These are phyloP conservation scores for Plenodomus lindquistii DNA, from an alignment of 2,329 filamentous ascomycete genomes.

Conservation along the genomic window DNA sequence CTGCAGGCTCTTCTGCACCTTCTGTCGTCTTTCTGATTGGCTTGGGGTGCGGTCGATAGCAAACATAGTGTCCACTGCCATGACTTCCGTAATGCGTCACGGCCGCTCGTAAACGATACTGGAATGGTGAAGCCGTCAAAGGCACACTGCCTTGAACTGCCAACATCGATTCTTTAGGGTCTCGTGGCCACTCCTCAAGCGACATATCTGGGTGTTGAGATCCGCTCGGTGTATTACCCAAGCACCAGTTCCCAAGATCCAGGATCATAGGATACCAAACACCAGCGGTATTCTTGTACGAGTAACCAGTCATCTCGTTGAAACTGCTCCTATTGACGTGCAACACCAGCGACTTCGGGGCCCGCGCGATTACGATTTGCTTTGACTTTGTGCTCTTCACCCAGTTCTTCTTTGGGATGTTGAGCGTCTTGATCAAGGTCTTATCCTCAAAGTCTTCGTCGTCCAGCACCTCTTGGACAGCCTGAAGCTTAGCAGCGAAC, in stretches of 20 bases:
- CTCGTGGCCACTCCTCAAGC: constrained; percentile 70
- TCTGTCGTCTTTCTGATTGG: background rate
- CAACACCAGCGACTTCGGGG: constrained; percentile 78
- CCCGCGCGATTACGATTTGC: constrained; percentile 81
- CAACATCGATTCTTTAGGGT: constrained; percentile 75
- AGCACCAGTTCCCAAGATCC: constrained; percentile 82
- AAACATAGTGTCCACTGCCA: constrained; percentile 95
- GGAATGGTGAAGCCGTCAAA: constrained; percentile 40
- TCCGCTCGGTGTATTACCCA: constrained; percentile 60
- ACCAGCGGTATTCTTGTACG: constrained; percentile 80
- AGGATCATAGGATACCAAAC: constrained; percentile 76
- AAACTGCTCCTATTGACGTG: constrained; percentile 94
- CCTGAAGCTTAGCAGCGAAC: constrained; percentile 60
- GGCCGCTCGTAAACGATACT: constrained; percentile 80
- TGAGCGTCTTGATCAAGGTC: constrained; percentile 51
- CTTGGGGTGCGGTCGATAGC: constrained; percentile 73
- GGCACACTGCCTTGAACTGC: constrained; percentile 44
- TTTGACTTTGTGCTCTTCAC: constrained; percentile 83
- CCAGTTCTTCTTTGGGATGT: constrained; percentile 63
- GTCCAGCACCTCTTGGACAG: constrained; percentile 72
- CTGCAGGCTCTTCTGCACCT: constrained; percentile 2
- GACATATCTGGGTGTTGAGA: constrained; percentile 31
- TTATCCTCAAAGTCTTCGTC: constrained; percentile 73
- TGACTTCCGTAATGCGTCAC: constrained; percentile 89
- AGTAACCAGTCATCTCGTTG: constrained; percentile 76